Evolutionary conservation across 2,329 filamentous ascomycete species (phyloP).

Genomic region (Rhynchosporium graminicola): DNA sequence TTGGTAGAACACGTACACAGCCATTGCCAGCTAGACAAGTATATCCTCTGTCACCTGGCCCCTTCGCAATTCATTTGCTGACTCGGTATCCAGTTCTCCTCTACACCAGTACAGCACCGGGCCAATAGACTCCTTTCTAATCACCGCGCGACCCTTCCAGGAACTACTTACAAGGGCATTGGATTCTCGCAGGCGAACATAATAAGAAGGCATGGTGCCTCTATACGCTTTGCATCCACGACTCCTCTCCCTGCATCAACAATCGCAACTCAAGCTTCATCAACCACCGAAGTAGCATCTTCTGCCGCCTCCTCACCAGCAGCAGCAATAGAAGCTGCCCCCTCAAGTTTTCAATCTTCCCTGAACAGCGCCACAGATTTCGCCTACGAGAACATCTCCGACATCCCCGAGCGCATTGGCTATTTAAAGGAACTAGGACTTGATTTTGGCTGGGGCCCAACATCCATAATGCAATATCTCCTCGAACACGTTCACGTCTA

Average conservation of each 20-base stretch:
- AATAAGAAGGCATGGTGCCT: slow-evolving; percentile 34
- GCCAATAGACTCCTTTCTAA: slow-evolving; percentile 34
- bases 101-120: slow-evolving; percentile 34
- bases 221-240: slow-evolving; percentile 37
- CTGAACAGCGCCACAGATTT: slow-evolving; percentile 32
- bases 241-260: slow-evolving; percentile 23
- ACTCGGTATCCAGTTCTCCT: slow-evolving; percentile 38
- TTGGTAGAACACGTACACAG: slow-evolving; percentile 41
- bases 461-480: slow-evolving; percentile 69
- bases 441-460: slow-evolving; percentile 83
- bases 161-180: slow-evolving; percentile 21
- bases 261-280: slow-evolving; percentile 19
- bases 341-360: slow-evolving; percentile 22
- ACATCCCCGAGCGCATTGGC: slow-evolving; percentile 65
- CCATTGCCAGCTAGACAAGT: slow-evolving; percentile 41
- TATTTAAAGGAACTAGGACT: slow-evolving; percentile 82
- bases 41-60: slow-evolving; percentile 18
- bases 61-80: slow-evolving; percentile 23
- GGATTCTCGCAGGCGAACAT: slow-evolving; percentile 24
- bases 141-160: slow-evolving; percentile 25
- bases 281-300: slow-evolving; percentile 19
- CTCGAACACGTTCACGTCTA: slow-evolving; percentile 84
- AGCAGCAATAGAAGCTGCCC: background rate
- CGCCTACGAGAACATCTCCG: slow-evolving; percentile 25
- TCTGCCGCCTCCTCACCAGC: slow-evolving; percentile 18